Base-by-base conservation (phyloP, 2,329 filamentous ascomycete genomes). In the Alternaria gaisen region DNA sequence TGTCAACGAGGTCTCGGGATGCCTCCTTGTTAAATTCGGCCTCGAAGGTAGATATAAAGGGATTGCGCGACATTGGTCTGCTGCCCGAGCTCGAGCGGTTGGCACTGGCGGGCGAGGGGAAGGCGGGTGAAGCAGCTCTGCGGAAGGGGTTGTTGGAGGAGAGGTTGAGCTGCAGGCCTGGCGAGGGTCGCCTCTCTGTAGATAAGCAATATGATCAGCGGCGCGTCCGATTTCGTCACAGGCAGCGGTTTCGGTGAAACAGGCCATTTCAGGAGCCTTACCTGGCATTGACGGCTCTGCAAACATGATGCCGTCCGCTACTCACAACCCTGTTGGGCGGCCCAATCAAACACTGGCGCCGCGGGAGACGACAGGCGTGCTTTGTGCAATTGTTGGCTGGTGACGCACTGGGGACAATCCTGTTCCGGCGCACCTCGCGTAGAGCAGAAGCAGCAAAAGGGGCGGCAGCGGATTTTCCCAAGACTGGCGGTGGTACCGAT, bases 141-240 rank as follows among this genome's bases (percentile, higher is more conserved):
- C 91, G 89, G 76, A 87, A 94, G 64, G 91, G 91, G 77, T 94
- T 94, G 85, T 93, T 93, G 78, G 89, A 89, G 73, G 81, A 80
- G 58, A 93, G 86, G 79, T 88, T 90, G 77, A 90, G 81, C 56
- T 86, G 82, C 75, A 90, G 82, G 68, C 83, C 84, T 66, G 85
- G 78, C 69, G 86, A 85, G 67, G 81, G 83, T 70, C 80, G 78
- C 56, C 79, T 78, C 59, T 81, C 80, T 80, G 73, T 60, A 67
- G 66, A 71, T 72, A 75, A 73, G 65, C 38, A 68, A 61, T 56
- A 48, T 60, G 67, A 72, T 74, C 71, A 76, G 73, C 61, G 41
- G 54, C 51, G 57, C 32, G 56, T 65, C 60, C 59, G 58, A 59
- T 72, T 72, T 74, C 69, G 75, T 74, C 72, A 74, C 72, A 53